These are phyloP conservation scores for Bisporella sp. DNA, from an alignment of 2,329 filamentous ascomycete species.

Conservation along the genomic window DNA sequence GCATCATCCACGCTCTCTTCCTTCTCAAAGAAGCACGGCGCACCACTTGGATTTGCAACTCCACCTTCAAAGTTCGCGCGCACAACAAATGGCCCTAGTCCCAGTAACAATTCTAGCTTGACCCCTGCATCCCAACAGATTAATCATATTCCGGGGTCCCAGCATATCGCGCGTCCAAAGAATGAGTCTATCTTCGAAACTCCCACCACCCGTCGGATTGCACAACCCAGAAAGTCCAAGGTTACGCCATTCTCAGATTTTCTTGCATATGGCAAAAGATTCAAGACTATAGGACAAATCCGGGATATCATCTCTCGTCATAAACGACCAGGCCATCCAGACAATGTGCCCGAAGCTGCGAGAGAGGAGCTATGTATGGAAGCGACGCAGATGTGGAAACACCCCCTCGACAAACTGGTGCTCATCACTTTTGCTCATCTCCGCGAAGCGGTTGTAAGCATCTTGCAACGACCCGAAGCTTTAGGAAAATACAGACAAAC, in stretches of 20 bases:
- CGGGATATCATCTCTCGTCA: constrained; percentile 47
- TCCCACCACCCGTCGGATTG: neutral
- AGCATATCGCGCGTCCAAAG: neutral
- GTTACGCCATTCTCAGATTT: constrained; percentile 1
- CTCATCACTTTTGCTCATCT: constrained; percentile 41
- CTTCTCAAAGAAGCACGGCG: neutral
- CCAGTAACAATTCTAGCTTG: neutral
- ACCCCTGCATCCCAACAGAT: neutral
- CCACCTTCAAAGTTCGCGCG: neutral
- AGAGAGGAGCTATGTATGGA: constrained; percentile 50
- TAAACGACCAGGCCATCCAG: constrained; percentile 51
- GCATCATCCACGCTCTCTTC: neutral
- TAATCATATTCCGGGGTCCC: no score
- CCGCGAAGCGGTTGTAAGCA: constrained; percentile 26
- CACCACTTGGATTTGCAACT: neutral
- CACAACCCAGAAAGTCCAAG: neutral
- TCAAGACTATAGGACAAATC: constrained; percentile 33
- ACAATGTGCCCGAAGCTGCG: constrained; percentile 51
- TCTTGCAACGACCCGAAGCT: neutral
- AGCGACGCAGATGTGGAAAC: constrained; percentile 52
- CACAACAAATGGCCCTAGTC: neutral
- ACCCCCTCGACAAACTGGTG: constrained; percentile 39
- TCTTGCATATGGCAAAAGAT: neutral
- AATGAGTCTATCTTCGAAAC: neutral
- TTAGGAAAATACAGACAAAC: constrained; percentile 11